A percentile compares a stretch with the other conserved stretches of the same genome.
Evolutionary conservation across 2,329 filamentous ascomycete species (phyloP).

Genomic region (Trichoderma sp.): DNA sequence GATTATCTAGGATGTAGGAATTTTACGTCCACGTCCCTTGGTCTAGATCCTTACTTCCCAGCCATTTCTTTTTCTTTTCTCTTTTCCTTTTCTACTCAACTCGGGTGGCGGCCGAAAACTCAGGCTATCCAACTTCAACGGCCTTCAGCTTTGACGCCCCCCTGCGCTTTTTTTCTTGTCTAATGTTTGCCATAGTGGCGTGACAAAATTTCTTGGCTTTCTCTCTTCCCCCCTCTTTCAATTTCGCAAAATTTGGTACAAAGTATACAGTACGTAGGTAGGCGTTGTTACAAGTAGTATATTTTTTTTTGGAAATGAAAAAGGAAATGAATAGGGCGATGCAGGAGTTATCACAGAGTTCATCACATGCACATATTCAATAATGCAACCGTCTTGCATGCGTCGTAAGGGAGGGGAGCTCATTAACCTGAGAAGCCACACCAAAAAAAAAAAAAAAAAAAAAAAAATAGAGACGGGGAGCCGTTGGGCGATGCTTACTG

Average conservation of each 20-base stretch:
- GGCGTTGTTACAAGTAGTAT: not conserved
- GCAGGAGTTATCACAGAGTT: not conserved
- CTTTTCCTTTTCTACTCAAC: not conserved
- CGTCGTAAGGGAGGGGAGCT: not conserved
- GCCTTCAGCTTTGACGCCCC: not conserved
- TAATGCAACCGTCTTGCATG: slow-evolving; percentile 3
- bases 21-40: too few species aligned
- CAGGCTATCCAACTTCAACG: not conserved
- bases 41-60: not conserved
- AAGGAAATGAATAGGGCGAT: not conserved
- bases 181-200: not conserved
- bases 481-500: slow-evolving; percentile 5
- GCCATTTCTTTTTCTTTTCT: not conserved
- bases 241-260: not conserved
- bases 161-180: not conserved
- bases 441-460: not conserved
- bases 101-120: not conserved
- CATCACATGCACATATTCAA: not conserved
- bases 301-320: not conserved
- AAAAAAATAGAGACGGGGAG: not conserved
- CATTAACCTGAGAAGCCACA: not conserved
- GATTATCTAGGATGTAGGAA: not conserved
- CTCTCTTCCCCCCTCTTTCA: not conserved
- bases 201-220: not conserved
- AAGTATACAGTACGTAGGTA: not conserved